Conservation (phyloP, 2,329 filamentous ascomycete species). For the Trichophyton verrucosum region DNA sequence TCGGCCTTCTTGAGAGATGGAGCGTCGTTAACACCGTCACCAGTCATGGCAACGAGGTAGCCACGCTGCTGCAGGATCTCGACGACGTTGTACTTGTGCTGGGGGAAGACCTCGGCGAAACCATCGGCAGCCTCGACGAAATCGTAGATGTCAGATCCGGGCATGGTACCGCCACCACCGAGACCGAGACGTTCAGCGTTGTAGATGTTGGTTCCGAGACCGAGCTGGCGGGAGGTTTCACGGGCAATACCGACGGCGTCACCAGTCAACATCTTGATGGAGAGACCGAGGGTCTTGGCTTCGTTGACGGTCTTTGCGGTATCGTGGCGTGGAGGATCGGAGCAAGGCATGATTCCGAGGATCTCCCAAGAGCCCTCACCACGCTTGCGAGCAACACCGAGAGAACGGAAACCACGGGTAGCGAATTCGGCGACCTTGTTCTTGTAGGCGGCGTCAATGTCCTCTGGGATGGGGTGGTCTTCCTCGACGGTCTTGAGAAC, state of each 20-base stretch:
- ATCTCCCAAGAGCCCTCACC: conserved; percentile 76
- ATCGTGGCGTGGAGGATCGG: conserved; percentile 79
- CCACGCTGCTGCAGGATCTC: conserved; percentile 89
- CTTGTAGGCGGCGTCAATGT: conserved; percentile 73
- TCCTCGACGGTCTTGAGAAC: conserved; percentile 79
- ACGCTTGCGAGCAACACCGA: conserved; percentile 84
- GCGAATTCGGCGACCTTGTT: conserved; percentile 87
- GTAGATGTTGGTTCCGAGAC: conserved; percentile 86
- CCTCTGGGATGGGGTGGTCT: conserved; percentile 65
- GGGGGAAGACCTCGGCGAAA: conserved; percentile 87
- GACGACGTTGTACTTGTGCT: conserved; percentile 91
- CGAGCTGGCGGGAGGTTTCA: conserved; percentile 82
- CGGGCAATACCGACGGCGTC: conserved; percentile 86
- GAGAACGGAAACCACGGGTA: conserved; percentile 83
- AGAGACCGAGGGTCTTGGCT: conserved; percentile 74
- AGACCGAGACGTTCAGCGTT: conserved; percentile 87
- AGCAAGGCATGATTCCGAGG: conserved; percentile 89
- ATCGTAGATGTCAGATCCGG: conserved; percentile 85
- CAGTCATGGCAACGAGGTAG: conserved; percentile 90
- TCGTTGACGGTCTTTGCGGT: conserved; percentile 83
- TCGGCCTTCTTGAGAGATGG: conserved; percentile 91
- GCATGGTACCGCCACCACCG: conserved; percentile 81
- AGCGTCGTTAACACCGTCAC: conserved; percentile 90
- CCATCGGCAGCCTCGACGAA: conserved; percentile 92
- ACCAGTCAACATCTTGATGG: conserved; percentile 93